Percentiles rank a stretch among this genome's conserved stretches.
Conservation (phyloP, 1,139 yeast species). For the Protomyces inouyei region DNA sequence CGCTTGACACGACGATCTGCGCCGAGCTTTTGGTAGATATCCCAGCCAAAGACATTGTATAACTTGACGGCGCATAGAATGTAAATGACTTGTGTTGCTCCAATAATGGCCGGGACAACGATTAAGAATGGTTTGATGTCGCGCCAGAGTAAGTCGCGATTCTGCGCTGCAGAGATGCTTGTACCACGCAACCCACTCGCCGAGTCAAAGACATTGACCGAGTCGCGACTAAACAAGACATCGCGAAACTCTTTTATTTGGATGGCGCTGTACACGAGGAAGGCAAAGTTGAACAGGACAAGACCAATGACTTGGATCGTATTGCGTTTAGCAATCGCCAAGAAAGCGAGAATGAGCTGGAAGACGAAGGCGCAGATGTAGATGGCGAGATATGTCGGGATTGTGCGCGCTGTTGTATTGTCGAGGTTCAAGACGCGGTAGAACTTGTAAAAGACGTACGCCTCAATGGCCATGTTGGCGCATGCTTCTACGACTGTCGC, state of each 20-base stretch:
- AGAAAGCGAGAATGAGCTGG: slow-evolving; percentile 16
- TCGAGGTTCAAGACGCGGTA: slow-evolving; percentile 9
- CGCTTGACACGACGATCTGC: slow-evolving; percentile 46
- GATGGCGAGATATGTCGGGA: slow-evolving; percentile 25
- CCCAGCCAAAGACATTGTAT: slow-evolving; percentile 49
- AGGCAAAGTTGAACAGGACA: slow-evolving; percentile 21
- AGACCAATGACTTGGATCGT: slow-evolving; percentile 26
- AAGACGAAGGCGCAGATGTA: slow-evolving; percentile 25
- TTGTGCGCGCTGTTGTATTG: slow-evolving; percentile 21
- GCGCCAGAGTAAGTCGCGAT: slow-evolving; percentile 11
- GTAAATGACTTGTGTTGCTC: slow-evolving; percentile 40
- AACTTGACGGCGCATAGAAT: slow-evolving; percentile 34
- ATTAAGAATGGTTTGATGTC: slow-evolving; percentile 43
- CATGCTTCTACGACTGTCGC: slow-evolving; percentile 24
- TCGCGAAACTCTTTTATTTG: slow-evolving; percentile 21
- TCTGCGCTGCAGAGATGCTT: background rate
- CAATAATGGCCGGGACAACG: slow-evolving; percentile 44
- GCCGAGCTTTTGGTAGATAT: slow-evolving; percentile 50
- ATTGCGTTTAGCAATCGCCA: slow-evolving; percentile 19
- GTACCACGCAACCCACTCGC: slow-evolving; percentile 1
- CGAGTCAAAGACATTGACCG: background rate
- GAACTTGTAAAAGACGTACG: slow-evolving; percentile 17
- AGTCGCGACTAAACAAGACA: slow-evolving; percentile 8
- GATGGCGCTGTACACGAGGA: slow-evolving; percentile 15
- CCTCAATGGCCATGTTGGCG: slow-evolving; percentile 18